Conservation (phyloP, 371 early-diverging fungal genomes). For the Mucor saturninus region DNA sequence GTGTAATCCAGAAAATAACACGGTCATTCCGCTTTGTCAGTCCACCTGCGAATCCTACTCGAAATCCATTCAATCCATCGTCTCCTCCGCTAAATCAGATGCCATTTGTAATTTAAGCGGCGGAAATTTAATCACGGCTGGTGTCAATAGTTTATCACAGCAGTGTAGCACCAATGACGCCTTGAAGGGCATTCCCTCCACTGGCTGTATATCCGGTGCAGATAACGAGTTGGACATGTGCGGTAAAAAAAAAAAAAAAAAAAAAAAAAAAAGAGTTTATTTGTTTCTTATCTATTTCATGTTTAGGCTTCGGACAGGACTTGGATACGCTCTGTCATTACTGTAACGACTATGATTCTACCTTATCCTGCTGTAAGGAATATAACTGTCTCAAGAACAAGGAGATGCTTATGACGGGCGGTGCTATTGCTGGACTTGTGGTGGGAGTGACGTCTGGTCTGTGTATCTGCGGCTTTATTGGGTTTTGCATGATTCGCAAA, state of each 20-base stretch:
- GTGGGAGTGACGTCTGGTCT: slow-evolving; percentile 6
- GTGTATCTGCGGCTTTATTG: slow-evolving; percentile 1
- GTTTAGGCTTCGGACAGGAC: slow-evolving; percentile 25
- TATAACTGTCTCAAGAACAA: slow-evolving; percentile 10
- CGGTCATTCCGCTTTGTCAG: slow-evolving; percentile 35
- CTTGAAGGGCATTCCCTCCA: slow-evolving; percentile 21
- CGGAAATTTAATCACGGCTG: slow-evolving; percentile 16
- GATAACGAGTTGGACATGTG: slow-evolving; percentile 45
- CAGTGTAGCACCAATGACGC: slow-evolving; percentile 35
- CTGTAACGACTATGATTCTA: slow-evolving; percentile 19
- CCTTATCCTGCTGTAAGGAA: slow-evolving; percentile 17
- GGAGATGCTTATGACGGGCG: not conserved
- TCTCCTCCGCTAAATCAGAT: slow-evolving; percentile 9
- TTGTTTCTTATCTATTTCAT: not conserved
- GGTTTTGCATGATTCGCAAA: slow-evolving; percentile 13
- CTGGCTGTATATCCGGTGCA: slow-evolving; percentile 34
- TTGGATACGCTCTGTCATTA: slow-evolving; percentile 21
- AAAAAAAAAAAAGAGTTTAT: not conserved
- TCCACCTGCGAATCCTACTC: slow-evolving; percentile 28
- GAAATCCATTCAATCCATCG: slow-evolving; percentile 18
- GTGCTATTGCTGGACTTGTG: slow-evolving; percentile 16
- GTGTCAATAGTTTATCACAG: slow-evolving; percentile 7
- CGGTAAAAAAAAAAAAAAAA: slow-evolving; percentile 25
- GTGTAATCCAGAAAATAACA: slow-evolving; percentile 28
- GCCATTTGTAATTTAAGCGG: slow-evolving; percentile 13